phyloP scores from a whole-genome alignment of 345 rosid genomes.

The Syzygium grande region DNA sequence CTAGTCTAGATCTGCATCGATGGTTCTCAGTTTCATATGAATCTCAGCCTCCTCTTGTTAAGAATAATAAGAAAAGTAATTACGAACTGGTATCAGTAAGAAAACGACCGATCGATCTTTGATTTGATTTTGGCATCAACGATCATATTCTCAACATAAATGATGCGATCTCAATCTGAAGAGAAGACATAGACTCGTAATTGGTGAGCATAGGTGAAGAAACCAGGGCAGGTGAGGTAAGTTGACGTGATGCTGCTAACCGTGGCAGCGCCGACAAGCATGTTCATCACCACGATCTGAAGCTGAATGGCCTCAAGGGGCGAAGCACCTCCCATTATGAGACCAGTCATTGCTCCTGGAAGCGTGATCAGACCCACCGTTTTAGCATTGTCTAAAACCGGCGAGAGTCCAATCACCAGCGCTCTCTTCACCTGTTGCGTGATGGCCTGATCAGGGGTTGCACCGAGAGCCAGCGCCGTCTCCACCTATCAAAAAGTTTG shows the following conservation, averaged over 20 bases:
- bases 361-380: constrained; percentile 82
- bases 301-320: constrained; percentile 81
- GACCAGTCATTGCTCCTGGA: constrained; percentile 89
- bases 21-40: neutral
- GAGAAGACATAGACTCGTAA: constrained; percentile 1
- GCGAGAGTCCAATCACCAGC: constrained; percentile 66
- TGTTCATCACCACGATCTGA: constrained; percentile 90
- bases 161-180: neutral
- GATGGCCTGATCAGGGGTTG: constrained; percentile 80
- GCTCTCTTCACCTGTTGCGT: constrained; percentile 63
- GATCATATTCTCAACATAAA: neutral
- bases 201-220: constrained; percentile 77
- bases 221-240: constrained; percentile 74
- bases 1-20: neutral
- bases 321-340: constrained; percentile 94
- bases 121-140: neutral
- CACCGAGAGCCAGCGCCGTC: constrained; percentile 82
- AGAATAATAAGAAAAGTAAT: neutral
- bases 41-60: neutral
- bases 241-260: constrained; percentile 76
- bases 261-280: constrained; percentile 72
- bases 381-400: constrained; percentile 79
- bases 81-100: neutral
- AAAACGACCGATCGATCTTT: neutral
- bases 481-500: constrained; percentile 14